Conservation (phyloP, 176 grass and related monocot species). For the Triticum monococcum region DNA sequence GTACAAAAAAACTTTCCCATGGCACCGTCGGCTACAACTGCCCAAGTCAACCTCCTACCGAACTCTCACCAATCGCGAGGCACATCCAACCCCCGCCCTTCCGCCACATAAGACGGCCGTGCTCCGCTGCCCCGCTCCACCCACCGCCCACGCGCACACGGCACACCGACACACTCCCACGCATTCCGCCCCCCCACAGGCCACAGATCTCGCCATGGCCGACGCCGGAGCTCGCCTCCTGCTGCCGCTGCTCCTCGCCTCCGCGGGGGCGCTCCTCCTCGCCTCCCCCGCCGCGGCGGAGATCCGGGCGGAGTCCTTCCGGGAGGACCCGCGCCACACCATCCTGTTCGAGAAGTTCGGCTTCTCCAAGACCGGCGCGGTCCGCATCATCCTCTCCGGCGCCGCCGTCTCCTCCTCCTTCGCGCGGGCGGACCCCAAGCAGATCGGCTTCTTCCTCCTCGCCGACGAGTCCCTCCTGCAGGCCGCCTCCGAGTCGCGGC, state of each 20-base stretch:
- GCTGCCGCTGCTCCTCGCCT: neutral
- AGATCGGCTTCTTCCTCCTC: conserved; percentile 82
- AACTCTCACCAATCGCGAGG: conserved; percentile 44
- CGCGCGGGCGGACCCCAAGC: conserved; percentile 37
- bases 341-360: conserved; percentile 99
- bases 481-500: conserved; percentile 52
- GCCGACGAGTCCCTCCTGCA: conserved; percentile 75
- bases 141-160: conserved; percentile 21
- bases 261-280: conserved; percentile 7
- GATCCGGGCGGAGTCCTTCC: conserved; percentile 67
- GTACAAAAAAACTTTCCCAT: too few species aligned
- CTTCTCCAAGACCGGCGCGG: conserved; percentile 56
- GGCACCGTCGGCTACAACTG: neutral
- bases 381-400: conserved; percentile 49
- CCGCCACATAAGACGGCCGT: conserved; percentile 14
- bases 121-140: neutral
- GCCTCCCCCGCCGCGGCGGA: conserved; percentile 41
- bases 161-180: conserved; percentile 42
- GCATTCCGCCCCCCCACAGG: neutral
- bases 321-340: conserved; percentile 52
- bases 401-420: conserved; percentile 54
- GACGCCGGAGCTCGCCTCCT: neutral
- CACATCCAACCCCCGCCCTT: conserved; percentile 37
- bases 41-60: neutral
- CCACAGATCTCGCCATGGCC: conserved; percentile 39